Evolutionary conservation across 257 asterid genomes (phyloP).

Genomic region (Przewalskia tangutica): DNA sequence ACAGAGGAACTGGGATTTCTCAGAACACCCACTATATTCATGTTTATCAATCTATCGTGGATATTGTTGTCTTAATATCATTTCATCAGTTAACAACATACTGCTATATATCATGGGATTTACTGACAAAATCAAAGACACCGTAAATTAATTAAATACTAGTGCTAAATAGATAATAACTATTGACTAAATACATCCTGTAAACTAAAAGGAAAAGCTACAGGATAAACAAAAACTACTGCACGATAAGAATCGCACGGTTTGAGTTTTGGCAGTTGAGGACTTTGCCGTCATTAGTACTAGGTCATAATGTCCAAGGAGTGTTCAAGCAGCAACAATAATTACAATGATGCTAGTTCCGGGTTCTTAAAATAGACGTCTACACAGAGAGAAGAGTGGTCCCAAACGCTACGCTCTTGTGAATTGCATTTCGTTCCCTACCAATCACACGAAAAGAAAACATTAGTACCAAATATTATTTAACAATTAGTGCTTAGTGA

Average conservation of each 20-base stretch:
- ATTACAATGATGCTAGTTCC: background rate
- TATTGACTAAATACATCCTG: background rate
- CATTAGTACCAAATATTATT: background rate
- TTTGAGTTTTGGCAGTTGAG: background rate
- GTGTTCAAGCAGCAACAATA: background rate
- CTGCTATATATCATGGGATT: background rate
- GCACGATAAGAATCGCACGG: background rate
- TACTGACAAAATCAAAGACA: too few relatives aligned
- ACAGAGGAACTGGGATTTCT: background rate
- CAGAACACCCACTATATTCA: background rate
- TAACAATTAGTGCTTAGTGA: background rate
- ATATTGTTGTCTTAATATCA: background rate
- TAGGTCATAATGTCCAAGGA: background rate
- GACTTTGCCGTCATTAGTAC: background rate
- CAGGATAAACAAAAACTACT: background rate
- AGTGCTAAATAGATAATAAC: background rate
- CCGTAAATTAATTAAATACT: background rate
- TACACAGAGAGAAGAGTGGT: background rate
- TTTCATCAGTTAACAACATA: background rate
- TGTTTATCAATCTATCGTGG: too few relatives aligned
- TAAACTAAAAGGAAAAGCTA: background rate
- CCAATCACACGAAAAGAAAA: background rate
- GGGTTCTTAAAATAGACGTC: background rate
- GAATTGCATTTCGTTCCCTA: background rate
- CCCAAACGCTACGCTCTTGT: background rate